Evolutionary conservation across 495 filamentous ascomycete genomes (phyloP), one percentile per base, ranked within the genome.

Genomic region (Parmelia sp.): DNA sequence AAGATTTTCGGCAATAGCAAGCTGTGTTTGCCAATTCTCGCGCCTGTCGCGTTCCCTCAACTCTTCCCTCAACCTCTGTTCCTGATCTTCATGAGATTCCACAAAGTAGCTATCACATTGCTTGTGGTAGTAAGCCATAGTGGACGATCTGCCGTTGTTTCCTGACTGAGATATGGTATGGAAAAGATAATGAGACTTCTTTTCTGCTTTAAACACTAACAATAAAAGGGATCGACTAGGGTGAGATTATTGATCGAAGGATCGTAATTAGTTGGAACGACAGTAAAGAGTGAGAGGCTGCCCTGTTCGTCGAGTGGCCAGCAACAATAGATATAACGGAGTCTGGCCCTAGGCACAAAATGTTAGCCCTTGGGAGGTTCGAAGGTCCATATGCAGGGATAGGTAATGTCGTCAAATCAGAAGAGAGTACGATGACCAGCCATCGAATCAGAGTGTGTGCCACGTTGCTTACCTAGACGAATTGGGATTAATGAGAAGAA

Each of bases 51-150:
- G 72, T 63, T 75, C 74, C 58, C 74, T 72, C 44, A 62, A 42
- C 29, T 60, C 49, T 31, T 68, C 65, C 35, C 69, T 75, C 57
- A 68, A 75, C 57, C 31, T 75, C 76, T 42, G 75, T 71, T 64
- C 74, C 37, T 42, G 74, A 68, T 86, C 85, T 65, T 92, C 87
- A 68, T 90, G 84, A 60, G 83, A 83, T 75, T 97, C 94, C 66
- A 96, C 88, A 74, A 98, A 97, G 78, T 88, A 97, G 70, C 83
- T 89, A 60, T 90, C 86, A 71, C 88, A 90, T 45, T 77, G 80
- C 71, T 82, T 82, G 53, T 73, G 74, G 62, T 84, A 77, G 78
- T 84, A 89, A 66, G 88, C 90, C 92, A 96, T 97, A 72, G 73
- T 87, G 83, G 76, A 57, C 65, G 65, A 65, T 63, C 17, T 36